Evolutionary conservation across 331 rosid species (phyloP), one percentile per base, ranked within the genome.

Genomic region (Pyrus hybrid): DNA sequence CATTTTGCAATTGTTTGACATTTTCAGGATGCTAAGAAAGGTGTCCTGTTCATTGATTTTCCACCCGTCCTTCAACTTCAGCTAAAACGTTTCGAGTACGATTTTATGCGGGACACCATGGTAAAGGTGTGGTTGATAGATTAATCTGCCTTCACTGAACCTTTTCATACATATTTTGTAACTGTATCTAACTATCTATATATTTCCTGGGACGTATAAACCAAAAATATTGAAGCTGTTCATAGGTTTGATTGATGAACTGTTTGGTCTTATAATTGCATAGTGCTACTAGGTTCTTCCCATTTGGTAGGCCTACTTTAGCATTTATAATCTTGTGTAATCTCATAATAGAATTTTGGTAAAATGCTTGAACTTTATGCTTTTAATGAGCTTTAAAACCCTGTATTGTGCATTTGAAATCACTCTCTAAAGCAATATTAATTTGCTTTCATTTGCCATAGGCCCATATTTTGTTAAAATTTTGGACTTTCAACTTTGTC

Each of bases 21-120:
- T 51, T 85, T 84, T 77, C 92, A 92, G 96, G 98, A 90, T 82
- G 96, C 98, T 83, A 88, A 75, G 89, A 93, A 90, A 79, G 94
- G 96, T n/a, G 96, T 87, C 32, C 76, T 93, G 82, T 93, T 93
- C 82, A 89, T 88, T 82, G 98, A 93, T 85, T 90, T 93, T 80
- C 98, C 98, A 41, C 98, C 96, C 22, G 96, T 93, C 60, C 98
- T 93, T 77, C 96, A 93, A 63, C 97, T 93, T 85, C 97, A 93
- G 85, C 80, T 93, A 76, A 93, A 90, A 83, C 85, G 97, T 14
- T 93, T 93, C 72, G 96, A 93, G 80, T 93, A 90, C 72, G 97
- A 90, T 83, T 88, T 86, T 73, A 84, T 84, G 85, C 87, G 91
- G 73, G 94, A 88, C 82, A 86, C 93, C 14, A 93, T 90, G 97